A percentile compares a stretch with the other conserved stretches of the same genome.
Evolutionary conservation across 805 yeast species (phyloP).

Genomic region (Saccharomyces mikatae): DNA sequence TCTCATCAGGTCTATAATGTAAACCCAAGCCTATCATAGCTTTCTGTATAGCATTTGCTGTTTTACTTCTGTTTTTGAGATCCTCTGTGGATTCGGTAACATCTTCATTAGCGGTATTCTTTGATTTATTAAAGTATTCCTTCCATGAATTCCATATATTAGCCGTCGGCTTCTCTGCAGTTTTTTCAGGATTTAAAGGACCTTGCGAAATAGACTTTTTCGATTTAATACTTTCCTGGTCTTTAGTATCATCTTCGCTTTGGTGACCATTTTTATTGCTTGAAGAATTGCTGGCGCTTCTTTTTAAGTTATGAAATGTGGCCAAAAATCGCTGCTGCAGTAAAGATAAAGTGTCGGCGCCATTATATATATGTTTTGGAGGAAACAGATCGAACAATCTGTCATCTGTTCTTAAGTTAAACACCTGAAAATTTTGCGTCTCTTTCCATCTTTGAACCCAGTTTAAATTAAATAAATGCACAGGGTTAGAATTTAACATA

Average conservation of each 20-base stretch:
- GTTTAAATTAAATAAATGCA: slow-evolving; percentile 35
- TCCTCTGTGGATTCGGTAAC: slow-evolving; percentile 8
- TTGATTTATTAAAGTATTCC: slow-evolving; percentile 22
- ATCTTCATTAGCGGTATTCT: slow-evolving; percentile 4
- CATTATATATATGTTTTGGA: slow-evolving; percentile 35
- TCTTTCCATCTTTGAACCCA: slow-evolving; percentile 48
- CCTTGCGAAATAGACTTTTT: background rate
- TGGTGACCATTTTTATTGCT: slow-evolving; percentile 1
- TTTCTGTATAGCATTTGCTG: slow-evolving; percentile 15
- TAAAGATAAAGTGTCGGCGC: slow-evolving; percentile 20
- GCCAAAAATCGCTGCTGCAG: slow-evolving; percentile 27
- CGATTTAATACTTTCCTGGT: slow-evolving; percentile 1
- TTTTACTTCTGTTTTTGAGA: slow-evolving; percentile 6
- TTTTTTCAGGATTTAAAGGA: slow-evolving; percentile 1
- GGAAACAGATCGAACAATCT: slow-evolving; percentile 58
- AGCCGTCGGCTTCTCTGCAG: slow-evolving; percentile 5
- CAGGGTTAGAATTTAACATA: slow-evolving; percentile 27
- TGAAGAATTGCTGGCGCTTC: slow-evolving; percentile 6
- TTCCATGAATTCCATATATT: slow-evolving; percentile 22
- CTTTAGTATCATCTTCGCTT: slow-evolving; percentile 1
- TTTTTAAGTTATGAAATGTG: slow-evolving; percentile 28
- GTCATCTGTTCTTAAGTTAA: slow-evolving; percentile 53
- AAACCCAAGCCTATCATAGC: slow-evolving; percentile 22
- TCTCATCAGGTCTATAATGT: slow-evolving; percentile 4
- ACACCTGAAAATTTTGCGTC: slow-evolving; percentile 48